Evolutionary conservation across 1,284 basidiomycete genomes (phyloP), one percentile per base, ranked within the genome.

Genomic region (Sphagnurus paluster): DNA sequence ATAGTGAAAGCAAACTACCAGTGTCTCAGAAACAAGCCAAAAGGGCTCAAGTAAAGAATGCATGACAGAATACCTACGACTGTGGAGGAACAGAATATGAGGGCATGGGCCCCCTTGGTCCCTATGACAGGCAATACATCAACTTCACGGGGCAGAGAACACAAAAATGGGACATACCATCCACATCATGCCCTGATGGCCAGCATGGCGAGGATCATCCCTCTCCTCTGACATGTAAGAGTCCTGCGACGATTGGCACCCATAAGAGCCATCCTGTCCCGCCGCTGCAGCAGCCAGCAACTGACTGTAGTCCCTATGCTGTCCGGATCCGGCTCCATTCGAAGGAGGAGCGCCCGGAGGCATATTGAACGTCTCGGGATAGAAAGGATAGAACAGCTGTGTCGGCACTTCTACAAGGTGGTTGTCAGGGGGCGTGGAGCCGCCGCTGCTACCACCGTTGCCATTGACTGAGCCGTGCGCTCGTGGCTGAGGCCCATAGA

Each of bases 321-420:
- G 62, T n/a, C 53, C 38, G 28, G 10, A 46, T 9, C 56, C 57
- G 10, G 21, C 20, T 20, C 56, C 55, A 36, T 59, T 53, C 8
- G 61, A 56, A 24, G 51, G 52, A 46, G 33, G 47, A 36, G 42
- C 57, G 47, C n/a, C n/a, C n/a, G n/a, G n/a, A n/a, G 57, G 56
- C 23, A 55, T 56, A 21, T 52, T 24, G 32, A 47, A 47, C 11
- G 49, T 71, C 57, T 87, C 82, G 1, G 83, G 80, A 59, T 76
- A 87, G 68, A 87, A 87, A 0, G 86, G 86, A 58, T 86, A 89
- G 64, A 89, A 88, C 42, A 89, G 62, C 16, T 73, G 72, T 2
- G 77, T 68, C 2, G 85, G 84, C 39, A 88, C 71, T 34, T 86
- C 82, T 4, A 79, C 79, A 38, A 86, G 64, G n/a, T 67, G 69